Percentiles rank a stretch among this genome's conserved stretches.
These are phyloP conservation scores for Komagataella pastoris DNA, from an alignment of 805 yeast genomes.

Conservation along the genomic window DNA sequence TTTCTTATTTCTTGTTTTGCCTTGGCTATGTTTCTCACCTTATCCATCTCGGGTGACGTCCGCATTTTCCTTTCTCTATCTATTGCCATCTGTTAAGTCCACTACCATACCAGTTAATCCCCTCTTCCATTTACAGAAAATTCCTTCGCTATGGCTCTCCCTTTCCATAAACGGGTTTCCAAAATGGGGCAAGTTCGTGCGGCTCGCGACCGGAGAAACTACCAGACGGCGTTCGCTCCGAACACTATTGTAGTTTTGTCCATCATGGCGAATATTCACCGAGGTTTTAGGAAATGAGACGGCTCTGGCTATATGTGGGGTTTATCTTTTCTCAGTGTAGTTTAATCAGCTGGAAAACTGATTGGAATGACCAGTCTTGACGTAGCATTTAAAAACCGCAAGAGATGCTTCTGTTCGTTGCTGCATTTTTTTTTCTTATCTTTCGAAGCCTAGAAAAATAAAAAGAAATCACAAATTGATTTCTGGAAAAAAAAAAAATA, in stretches of 20 bases:
- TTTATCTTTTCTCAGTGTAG: not conserved
- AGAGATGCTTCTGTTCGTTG: not conserved
- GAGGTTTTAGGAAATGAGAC: not conserved
- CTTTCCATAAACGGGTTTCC: not conserved
- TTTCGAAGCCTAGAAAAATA: not conserved
- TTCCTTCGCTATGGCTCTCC: not conserved
- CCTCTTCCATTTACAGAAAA: not conserved
- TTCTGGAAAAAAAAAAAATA: too few species aligned
- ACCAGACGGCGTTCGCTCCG: not conserved
- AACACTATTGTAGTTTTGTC: not conserved
- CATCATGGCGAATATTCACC: not conserved
- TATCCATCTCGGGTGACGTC: too few species aligned
- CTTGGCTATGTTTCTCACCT: too few species aligned
- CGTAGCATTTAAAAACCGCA: not conserved
- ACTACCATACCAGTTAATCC: too few species aligned
- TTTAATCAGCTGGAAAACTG: not conserved
- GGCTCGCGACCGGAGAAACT: not conserved
- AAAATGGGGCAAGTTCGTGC: not conserved
- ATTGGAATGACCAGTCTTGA: not conserved
- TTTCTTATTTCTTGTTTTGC: too few species aligned
- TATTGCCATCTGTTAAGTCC: too few species aligned
- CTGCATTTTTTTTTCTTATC: not conserved
- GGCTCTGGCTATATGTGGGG: not conserved
- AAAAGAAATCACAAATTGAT: not conserved
- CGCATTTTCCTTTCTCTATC: too few species aligned